These are phyloP conservation scores for Arthrinium puccinioides DNA, from an alignment of 2,329 filamentous ascomycete genomes.

Conservation along the genomic window DNA sequence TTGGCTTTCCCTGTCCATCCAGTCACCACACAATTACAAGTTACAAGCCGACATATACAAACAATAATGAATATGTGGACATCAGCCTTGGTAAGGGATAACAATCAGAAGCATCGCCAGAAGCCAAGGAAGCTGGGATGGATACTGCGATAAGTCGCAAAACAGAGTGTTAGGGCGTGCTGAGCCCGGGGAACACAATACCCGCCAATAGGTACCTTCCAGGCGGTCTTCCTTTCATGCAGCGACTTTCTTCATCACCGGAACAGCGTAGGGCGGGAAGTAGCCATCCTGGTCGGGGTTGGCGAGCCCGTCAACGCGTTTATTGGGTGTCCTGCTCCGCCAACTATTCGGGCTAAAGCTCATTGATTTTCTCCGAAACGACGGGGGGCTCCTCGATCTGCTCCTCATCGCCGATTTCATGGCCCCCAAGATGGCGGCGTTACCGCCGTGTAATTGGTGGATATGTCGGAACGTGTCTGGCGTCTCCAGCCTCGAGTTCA, in stretches of 20 bases:
- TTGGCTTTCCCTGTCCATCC: no score
- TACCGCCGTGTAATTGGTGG: slow-evolving; percentile 20
- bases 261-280: slow-evolving; percentile 25
- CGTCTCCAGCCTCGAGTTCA: slow-evolving; percentile 23
- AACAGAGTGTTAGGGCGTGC: no score
- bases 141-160: no score
- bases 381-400: slow-evolving; percentile 14
- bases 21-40: no score
- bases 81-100: no score
- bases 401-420: slow-evolving; percentile 11
- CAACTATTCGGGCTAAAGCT: slow-evolving; percentile 31
- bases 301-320: slow-evolving; percentile 18
- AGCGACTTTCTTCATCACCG: neutral
- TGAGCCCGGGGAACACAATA: no score
- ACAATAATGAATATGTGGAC: no score
- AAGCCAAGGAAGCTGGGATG: no score
- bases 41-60: no score
- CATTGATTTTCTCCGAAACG: slow-evolving; percentile 29
- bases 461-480: slow-evolving; percentile 19
- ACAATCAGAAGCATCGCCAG: no score
- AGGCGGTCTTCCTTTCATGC: no score
- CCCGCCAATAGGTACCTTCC: no score
- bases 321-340: slow-evolving; percentile 34
- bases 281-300: slow-evolving; percentile 31
- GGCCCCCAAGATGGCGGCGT: slow-evolving; percentile 13